Percentiles rank a stretch among this genome's conserved stretches.
phyloP scores from a whole-genome alignment of 2,329 filamentous ascomycete species.

The Exophiala sp. region DNA sequence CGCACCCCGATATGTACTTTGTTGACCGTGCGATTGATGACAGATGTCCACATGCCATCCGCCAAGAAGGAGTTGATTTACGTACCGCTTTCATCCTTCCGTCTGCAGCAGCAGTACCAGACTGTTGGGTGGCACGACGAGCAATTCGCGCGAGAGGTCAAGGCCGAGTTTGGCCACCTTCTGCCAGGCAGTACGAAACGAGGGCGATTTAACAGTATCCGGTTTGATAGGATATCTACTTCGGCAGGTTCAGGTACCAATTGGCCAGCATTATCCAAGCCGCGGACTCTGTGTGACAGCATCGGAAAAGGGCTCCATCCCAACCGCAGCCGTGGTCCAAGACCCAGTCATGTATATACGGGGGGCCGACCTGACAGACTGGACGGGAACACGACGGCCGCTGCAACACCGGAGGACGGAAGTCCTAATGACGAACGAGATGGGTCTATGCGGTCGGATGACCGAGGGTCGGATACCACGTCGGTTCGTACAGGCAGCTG shows the following conservation, averaged over 20 bases:
- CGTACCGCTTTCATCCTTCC: slow-evolving; percentile 60
- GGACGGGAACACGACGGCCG: slow-evolving; percentile 11
- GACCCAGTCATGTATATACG: too few relatives aligned
- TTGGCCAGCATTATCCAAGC: slow-evolving; percentile 3
- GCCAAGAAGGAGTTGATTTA: slow-evolving; percentile 52
- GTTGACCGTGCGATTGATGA: slow-evolving; percentile 55
- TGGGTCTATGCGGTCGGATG: slow-evolving; percentile 5
- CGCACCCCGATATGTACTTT: slow-evolving; percentile 39
- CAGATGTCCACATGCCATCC: slow-evolving; percentile 54
- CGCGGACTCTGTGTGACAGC: slow-evolving; percentile 5
- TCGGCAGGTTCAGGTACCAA: background rate
- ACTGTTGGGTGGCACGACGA: slow-evolving; percentile 50
- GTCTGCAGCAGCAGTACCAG: slow-evolving; percentile 58
- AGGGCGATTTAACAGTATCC: slow-evolving; percentile 1
- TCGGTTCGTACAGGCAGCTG: slow-evolving; percentile 10
- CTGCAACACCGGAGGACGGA: background rate
- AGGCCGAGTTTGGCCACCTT: slow-evolving; percentile 53
- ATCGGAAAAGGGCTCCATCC: slow-evolving; percentile 5
- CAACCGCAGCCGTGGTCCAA: slow-evolving; percentile 8
- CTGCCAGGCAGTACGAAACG: background rate
- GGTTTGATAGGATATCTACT: slow-evolving; percentile 6
- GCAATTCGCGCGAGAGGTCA: slow-evolving; percentile 55
- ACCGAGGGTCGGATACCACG: slow-evolving; percentile 1
- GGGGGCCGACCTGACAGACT: too few relatives aligned
- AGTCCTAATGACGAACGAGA: background rate